Evolutionary conservation across 1,284 basidiomycete species (phyloP).

Genomic region (Austroboletus niveus): DNA sequence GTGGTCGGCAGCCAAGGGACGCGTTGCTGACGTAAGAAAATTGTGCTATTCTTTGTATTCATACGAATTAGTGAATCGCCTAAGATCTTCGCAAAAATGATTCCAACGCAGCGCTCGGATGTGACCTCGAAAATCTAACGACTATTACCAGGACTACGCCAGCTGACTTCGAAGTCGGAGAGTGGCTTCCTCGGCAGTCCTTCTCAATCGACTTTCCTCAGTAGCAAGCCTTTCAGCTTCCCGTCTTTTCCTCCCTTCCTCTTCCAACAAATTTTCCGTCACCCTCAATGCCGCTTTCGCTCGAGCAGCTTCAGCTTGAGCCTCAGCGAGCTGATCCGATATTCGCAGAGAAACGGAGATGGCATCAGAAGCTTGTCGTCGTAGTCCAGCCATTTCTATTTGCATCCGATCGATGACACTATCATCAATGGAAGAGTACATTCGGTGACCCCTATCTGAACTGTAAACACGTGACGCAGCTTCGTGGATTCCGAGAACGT

Average conservation of each 20-base stretch:
- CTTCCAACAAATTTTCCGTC: slow-evolving; percentile 56
- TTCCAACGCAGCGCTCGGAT: background rate
- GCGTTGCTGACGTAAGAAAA: slow-evolving; percentile 21
- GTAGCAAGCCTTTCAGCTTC: slow-evolving; percentile 55
- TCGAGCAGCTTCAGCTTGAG: slow-evolving; percentile 55
- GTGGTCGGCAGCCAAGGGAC: slow-evolving; percentile 4
- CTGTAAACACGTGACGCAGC: slow-evolving; percentile 27
- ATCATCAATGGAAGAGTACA: slow-evolving; percentile 33
- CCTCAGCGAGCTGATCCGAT: slow-evolving; percentile 62
- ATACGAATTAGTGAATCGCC: no score
- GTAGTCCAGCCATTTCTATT: slow-evolving; percentile 57
- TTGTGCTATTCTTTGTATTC: no score
- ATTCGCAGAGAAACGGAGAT: slow-evolving; percentile 57
- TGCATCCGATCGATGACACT: slow-evolving; percentile 54
- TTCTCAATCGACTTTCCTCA: slow-evolving; percentile 50
- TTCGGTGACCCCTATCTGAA: slow-evolving; percentile 19
- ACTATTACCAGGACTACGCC: background rate
- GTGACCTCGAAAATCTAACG: background rate
- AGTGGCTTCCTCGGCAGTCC: slow-evolving; percentile 47
- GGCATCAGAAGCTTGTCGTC: slow-evolving; percentile 64
- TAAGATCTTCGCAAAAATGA: no score
- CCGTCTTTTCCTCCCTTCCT: slow-evolving; percentile 53
- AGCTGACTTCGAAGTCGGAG: slow-evolving; percentile 21
- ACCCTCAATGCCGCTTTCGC: slow-evolving; percentile 50
- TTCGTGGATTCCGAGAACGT: slow-evolving; percentile 32